phyloP scores from a whole-genome alignment of 1,284 basidiomycete genomes.

The Ganoderma meredithae region DNA sequence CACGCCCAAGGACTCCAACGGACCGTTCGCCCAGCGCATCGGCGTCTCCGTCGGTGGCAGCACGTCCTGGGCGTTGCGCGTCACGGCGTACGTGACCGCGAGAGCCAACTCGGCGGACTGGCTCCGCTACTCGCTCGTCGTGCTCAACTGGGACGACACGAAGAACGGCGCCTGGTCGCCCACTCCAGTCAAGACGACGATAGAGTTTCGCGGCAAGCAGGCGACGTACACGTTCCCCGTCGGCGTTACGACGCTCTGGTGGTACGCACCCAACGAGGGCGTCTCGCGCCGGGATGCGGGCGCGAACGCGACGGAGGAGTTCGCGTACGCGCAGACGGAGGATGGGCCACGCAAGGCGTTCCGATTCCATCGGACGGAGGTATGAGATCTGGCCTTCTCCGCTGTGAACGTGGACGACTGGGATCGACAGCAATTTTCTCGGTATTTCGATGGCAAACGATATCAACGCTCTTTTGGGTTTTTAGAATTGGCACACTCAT shows the following conservation, averaged over 20 bases:
- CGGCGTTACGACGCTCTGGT: conserved; percentile 58
- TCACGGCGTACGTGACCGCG: conserved; percentile 68
- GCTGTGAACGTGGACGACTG: background rate
- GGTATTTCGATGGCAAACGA: background rate
- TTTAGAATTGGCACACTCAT: background rate
- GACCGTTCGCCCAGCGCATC: conserved; percentile 74
- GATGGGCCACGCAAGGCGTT: conserved; percentile 16
- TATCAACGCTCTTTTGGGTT: background rate
- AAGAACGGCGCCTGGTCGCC: conserved; percentile 62
- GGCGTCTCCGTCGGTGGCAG: conserved; percentile 64
- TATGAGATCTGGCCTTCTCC: conserved; percentile 9
- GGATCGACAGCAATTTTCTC: conserved; percentile 2
- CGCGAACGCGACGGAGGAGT: conserved; percentile 11
- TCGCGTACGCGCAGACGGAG: conserved; percentile 6
- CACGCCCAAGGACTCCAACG: conserved; percentile 68
- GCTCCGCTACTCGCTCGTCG: conserved; percentile 70
- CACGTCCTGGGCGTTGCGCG: conserved; percentile 62
- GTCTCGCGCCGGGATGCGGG: conserved; percentile 14
- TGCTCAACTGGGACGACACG: conserved; percentile 68
- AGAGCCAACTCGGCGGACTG: conserved; percentile 63
- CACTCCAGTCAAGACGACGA: conserved; percentile 64
- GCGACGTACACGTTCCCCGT: conserved; percentile 72
- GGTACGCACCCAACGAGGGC: conserved; percentile 43
- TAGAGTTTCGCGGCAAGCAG: conserved; percentile 73
- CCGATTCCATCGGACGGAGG: conserved; percentile 16